Evolutionary conservation across 768 basidiomycete genomes (phyloP), one percentile per base, ranked within the genome.

Genomic region (Podaxis carcinomalis): DNA sequence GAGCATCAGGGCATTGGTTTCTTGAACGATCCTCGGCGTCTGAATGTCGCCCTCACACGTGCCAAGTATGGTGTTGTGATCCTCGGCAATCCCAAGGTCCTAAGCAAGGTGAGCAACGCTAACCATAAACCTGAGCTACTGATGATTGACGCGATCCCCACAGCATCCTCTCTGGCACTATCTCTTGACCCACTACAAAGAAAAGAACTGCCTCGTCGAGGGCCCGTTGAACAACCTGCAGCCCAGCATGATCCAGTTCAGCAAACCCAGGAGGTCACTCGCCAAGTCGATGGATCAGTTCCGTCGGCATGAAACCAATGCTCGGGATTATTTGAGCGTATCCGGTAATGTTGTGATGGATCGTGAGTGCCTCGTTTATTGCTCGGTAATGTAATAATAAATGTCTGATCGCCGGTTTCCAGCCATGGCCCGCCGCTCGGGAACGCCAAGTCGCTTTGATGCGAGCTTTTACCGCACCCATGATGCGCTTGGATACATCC

Each of bases 1-100:
- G 97, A 99, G 71, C 97, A 99, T 72, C 97, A 98, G 72, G 97
- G 97, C 37, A 99, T 99, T 62, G 97, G 97, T 50, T 99, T 99
- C 83, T 83, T 99, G 78, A 98, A 96, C 68, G 97, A 99, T 72
- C 97, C 97, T 5, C 80, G 97, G 64, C 87, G 97, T 57, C 75
- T 99, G 67, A 99, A 99, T 68, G 97, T 99, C 52, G 97, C 97
- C 25, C 82, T 99, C 47, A 98, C 97, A 1, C 84, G 97, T 64
- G 96, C 97, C 42, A 98, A 98, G 74, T 99, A 98, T 70, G 97
- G 97, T 2, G 90, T 96, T 7, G 97, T 99, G 53, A 98, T 99
- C 68, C 81, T 99, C n/a, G 97, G 97, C n/a, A 99, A 99, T 72
- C 97, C 97, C 2, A 98, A 98, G 73, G 96, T 99, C 59, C 78